phyloP scores from a whole-genome alignment of 495 filamentous ascomycete genomes.

The Chaetomium tenue region DNA sequence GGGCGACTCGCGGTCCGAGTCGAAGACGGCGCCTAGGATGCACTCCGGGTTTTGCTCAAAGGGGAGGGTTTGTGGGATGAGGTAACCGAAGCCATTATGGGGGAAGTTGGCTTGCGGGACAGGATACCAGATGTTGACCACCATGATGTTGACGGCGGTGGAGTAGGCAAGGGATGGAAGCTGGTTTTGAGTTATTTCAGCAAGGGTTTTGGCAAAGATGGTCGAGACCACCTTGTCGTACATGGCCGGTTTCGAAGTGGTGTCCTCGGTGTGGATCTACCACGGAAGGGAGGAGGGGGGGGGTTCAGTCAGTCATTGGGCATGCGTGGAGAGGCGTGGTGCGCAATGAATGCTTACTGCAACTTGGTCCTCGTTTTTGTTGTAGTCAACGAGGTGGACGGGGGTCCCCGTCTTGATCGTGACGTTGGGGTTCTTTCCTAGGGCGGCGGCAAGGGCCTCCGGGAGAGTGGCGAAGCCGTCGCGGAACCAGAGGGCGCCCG shows the following conservation, averaged over 20 bases:
- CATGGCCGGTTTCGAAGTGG: constrained; percentile 16
- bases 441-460: constrained; percentile 45
- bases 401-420: constrained; percentile 48
- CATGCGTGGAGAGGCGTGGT: not conserved
- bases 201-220: constrained; percentile 54
- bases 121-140: constrained; percentile 84
- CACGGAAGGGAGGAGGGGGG: not conserved
- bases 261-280: constrained; percentile 35
- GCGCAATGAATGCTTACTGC: constrained; percentile 8
- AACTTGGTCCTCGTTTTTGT: constrained; percentile 22
- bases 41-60: constrained; percentile 74
- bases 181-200: constrained; percentile 41
- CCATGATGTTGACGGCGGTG: constrained; percentile 76
- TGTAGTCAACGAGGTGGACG: constrained; percentile 40
- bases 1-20: constrained; percentile 59
- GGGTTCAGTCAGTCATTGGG: not conserved
- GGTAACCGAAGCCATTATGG: constrained; percentile 78
- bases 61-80: constrained; percentile 71
- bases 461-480: constrained; percentile 57
- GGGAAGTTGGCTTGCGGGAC: constrained; percentile 60
- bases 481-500: constrained; percentile 46
- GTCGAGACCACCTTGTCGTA: constrained; percentile 73
- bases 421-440: constrained; percentile 51
- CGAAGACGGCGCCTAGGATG: constrained; percentile 88
- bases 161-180: constrained; percentile 54